Evolutionary conservation across 148 eudicot species (phyloP).

Genomic region (Rhododendron vialii): DNA sequence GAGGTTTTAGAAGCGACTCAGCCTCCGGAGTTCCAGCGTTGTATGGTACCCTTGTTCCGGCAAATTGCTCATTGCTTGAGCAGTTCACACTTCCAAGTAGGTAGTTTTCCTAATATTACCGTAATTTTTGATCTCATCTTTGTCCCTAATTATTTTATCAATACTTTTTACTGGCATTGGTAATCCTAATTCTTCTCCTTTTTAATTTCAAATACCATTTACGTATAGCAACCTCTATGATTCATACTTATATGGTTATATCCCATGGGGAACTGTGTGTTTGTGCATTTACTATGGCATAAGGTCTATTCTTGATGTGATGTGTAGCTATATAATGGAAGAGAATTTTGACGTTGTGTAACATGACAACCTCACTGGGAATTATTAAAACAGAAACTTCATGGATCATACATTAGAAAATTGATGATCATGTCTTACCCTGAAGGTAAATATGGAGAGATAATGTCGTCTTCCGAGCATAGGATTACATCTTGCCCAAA

Average conservation of each 20-base stretch:
- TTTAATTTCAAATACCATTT: not conserved
- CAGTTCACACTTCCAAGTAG: slow-evolving; percentile 94
- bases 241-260: not conserved
- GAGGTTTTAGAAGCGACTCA: slow-evolving; percentile 93
- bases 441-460: not conserved
- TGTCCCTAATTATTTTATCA: not conserved
- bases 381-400: not conserved
- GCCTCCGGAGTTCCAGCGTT: slow-evolving; percentile 80
- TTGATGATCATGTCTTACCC: not conserved
- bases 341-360: not conserved
- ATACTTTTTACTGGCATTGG: not conserved
- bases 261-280: not conserved
- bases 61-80: slow-evolving; percentile 72
- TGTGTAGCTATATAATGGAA: not conserved
- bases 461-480: not conserved
- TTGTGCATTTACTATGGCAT: not conserved
- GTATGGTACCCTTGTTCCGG: slow-evolving; percentile 77
- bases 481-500: not conserved
- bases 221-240: not conserved
- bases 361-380: not conserved
- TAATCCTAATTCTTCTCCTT: not conserved
- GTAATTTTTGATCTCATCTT: not conserved
- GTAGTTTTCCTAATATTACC: slow-evolving; percentile 4
- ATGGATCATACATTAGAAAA: not conserved
- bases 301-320: not conserved